Conservation (phyloP, 208 protist species). For the Balamuthia mandrillaris region DNA sequence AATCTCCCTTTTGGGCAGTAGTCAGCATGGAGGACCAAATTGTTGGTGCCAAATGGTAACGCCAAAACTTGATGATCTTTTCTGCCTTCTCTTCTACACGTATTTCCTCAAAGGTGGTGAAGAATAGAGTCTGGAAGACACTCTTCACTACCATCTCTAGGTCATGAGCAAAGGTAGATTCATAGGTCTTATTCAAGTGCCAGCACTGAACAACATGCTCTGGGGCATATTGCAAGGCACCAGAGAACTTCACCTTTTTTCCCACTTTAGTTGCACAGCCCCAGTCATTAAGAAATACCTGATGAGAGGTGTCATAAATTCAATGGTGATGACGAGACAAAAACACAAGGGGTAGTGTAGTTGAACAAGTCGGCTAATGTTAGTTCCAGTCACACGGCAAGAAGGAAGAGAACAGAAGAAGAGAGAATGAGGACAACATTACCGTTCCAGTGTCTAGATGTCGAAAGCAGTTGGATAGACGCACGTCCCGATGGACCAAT, state of each 20-base stretch:
- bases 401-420: too few relatives aligned
- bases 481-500: neutral
- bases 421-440: neutral
- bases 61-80: neutral
- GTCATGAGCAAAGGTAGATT: neutral
- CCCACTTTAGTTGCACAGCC: neutral
- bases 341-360: too few relatives aligned
- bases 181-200: neutral
- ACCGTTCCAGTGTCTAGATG: neutral
- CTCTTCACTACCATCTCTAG: neutral
- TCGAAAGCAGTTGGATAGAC: neutral
- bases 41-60: neutral
- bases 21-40: neutral
- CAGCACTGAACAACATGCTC: neutral
- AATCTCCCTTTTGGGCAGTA: neutral
- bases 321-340: too few relatives aligned
- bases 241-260: neutral
- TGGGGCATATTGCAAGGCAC: neutral
- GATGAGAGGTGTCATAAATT: neutral
- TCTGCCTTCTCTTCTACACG: neutral
- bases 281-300: constrained; percentile 2
- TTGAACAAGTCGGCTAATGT: too few relatives aligned
- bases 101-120: neutral
- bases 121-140: neutral
- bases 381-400: too few relatives aligned